These are phyloP conservation scores for Barnettozyma wickerhamii DNA, from an alignment of 805 yeast species.

Conservation along the genomic window DNA sequence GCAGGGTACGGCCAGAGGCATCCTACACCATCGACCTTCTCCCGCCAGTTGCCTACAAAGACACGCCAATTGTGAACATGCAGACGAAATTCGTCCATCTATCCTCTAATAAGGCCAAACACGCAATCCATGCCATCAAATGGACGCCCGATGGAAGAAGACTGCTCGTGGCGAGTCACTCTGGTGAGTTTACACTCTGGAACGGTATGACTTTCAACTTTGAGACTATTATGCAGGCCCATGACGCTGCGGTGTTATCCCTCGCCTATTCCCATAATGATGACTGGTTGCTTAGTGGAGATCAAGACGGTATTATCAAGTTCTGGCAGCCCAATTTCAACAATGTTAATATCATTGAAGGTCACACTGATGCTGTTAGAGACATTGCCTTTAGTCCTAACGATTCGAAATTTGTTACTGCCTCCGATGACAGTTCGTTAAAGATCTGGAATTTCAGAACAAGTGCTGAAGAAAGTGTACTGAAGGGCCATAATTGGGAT, in stretches of 20 bases:
- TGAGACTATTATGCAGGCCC: conserved; percentile 98
- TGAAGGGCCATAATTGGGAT: conserved; percentile 98
- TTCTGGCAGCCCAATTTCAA: conserved; percentile 98
- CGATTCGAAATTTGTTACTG: conserved; percentile 88
- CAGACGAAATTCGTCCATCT: conserved; percentile 85
- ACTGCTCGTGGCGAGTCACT: conserved; percentile 80
- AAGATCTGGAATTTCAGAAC: conserved; percentile 95
- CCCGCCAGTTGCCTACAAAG: conserved; percentile 59
- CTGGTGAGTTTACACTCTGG: conserved; percentile 97
- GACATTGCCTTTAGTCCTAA: conserved; percentile 88
- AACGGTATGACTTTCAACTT: conserved; percentile 92
- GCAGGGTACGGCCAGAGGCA: conserved; percentile 62
- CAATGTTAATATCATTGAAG: conserved; percentile 79
- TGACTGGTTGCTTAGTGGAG: conserved; percentile 93
- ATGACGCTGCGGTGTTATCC: conserved; percentile 82
- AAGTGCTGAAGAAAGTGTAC: conserved; percentile 72
- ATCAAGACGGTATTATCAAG: conserved; percentile 85
- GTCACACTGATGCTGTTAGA: conserved; percentile 77
- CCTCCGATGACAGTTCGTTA: conserved; percentile 86
- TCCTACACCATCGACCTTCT: conserved; percentile 58
- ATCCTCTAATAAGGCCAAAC: conserved; percentile 86
- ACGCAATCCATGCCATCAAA: conserved; percentile 81
- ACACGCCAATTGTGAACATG: conserved; percentile 53
- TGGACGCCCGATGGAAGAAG: conserved; percentile 98
- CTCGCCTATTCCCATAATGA: conserved; percentile 82